A percentile compares a stretch with the other conserved stretches of the same genome.
Evolutionary conservation across 768 basidiomycete genomes (phyloP).

Genomic region (Leccinum rimulosum): DNA sequence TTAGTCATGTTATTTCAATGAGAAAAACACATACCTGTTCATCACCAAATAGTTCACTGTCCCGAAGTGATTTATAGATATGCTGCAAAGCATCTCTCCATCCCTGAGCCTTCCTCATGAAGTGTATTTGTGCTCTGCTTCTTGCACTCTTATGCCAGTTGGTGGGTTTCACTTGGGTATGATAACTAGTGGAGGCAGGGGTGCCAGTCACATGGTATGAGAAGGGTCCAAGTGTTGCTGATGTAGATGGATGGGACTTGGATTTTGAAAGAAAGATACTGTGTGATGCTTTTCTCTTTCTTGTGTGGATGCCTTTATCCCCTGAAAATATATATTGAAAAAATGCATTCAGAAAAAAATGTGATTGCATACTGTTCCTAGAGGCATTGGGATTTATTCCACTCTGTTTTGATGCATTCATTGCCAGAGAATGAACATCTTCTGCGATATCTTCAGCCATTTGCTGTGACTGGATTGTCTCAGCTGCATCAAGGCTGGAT

Average conservation of each 20-base stretch:
- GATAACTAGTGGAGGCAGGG: background rate
- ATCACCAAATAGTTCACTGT: slow-evolving; percentile 19
- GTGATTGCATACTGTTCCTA: background rate
- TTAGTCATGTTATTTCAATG: background rate
- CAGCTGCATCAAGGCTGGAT: background rate
- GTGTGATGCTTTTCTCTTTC: background rate
- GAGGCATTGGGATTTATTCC: background rate
- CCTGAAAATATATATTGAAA: background rate
- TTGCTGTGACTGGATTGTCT: background rate
- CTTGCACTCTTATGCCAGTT: background rate
- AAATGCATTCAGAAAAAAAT: background rate
- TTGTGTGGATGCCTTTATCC: background rate
- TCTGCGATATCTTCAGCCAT: background rate
- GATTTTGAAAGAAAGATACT: background rate
- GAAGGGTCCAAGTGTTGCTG: background rate
- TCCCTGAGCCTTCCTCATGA: slow-evolving; percentile 4
- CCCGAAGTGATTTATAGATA: background rate
- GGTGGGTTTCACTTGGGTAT: background rate
- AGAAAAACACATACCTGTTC: slow-evolving; percentile 9
- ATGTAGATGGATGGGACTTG: background rate
- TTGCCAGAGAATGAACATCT: background rate
- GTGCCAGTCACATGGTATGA: background rate
- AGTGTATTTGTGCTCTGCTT: background rate
- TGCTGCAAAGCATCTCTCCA: slow-evolving; percentile 15
- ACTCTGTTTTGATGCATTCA: background rate